Base-by-base conservation (phyloP, 192 early-diverging fungal genomes). In the Gamsiella multidivaricata region DNA sequence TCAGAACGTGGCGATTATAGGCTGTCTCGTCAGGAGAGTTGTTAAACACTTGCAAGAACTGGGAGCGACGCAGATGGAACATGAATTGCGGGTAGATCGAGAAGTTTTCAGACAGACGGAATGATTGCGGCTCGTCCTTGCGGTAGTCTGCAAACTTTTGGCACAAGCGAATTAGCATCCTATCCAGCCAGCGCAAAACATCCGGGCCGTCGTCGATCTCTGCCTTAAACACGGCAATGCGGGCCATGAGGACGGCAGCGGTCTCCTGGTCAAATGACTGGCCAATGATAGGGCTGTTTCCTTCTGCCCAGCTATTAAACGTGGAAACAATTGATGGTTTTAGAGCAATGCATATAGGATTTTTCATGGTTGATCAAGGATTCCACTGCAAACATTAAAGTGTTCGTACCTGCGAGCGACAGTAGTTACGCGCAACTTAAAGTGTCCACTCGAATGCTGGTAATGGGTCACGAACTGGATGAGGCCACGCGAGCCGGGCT, bases 11-110 rank as follows among this genome's bases (percentile, higher is more conserved):
- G n/a, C 94, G 70, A 73, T 95, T 93, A 56, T 91, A 96, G 8
- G 96, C 95, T 3, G 96, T 97, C 64, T 99, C 98, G 81, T 99
- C 98, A 10, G 98, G 98, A 72, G 91, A 93, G 86, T 98, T 98
- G 81, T 99, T 99, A 83, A 99, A 99, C 10, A 97, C 95, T 74
- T 98, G 97, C 73, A 99, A 82, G 86, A 99, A 99, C 85, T 98
- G 97, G 72, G 90, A 92, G 29, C 98, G 87, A 54, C 98, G 90
- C 69, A 99, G 82, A 68, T 99, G 96, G 90, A 98, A 99, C 98
- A 99, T 99, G 69, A 99, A 99, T 81, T 98, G 97, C 54, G 98
- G 98, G 80, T 99, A 99, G 79, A 98, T 96, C 0, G 96, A 95
- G 72, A 99, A 99, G 81, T 95, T 97, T 59, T 93, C 91, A 0